Evolutionary conservation across 805 yeast genomes (phyloP).

Genomic region (Candida krabiensis): DNA sequence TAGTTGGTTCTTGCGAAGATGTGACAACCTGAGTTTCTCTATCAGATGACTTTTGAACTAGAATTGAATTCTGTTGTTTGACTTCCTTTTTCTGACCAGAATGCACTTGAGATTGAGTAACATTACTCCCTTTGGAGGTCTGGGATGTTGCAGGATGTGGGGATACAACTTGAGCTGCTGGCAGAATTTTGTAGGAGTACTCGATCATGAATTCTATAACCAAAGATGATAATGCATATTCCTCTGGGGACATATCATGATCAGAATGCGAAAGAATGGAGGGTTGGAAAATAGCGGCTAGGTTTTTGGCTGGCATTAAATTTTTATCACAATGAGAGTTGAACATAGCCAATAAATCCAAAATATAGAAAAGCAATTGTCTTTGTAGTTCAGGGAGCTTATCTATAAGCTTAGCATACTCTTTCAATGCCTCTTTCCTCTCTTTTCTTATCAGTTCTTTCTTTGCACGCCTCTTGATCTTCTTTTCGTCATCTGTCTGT

Average conservation of each 20-base stretch:
- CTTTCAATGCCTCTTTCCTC: constrained; percentile 65
- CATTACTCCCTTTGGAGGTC: neutral
- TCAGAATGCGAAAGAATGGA: constrained; percentile 90
- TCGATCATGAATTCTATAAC: constrained; percentile 89
- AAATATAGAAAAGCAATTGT: constrained; percentile 79
- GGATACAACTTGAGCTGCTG: constrained; percentile 39
- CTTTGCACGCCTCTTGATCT: constrained; percentile 41
- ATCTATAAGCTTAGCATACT: constrained; percentile 68
- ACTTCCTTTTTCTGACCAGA: neutral
- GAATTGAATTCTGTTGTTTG: neutral
- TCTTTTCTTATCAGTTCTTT: constrained; percentile 63
- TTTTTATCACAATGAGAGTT: constrained; percentile 75
- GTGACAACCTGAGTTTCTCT: neutral
- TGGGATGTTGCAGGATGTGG: neutral
- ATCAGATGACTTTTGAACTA: neutral
- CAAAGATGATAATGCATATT: constrained; percentile 80
- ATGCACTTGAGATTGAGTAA: neutral
- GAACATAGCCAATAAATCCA: constrained; percentile 85
- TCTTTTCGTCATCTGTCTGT: constrained; percentile 29
- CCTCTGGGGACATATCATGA: constrained; percentile 91
- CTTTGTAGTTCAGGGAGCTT: constrained; percentile 73
- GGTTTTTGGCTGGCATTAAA: constrained; percentile 87
- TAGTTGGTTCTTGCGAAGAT: constrained; percentile 5
- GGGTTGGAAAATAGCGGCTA: constrained; percentile 97
- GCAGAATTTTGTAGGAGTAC: constrained; percentile 76